These are phyloP conservation scores for Kalmusia sp. DNA, from an alignment of 2,329 filamentous ascomycete genomes.

Conservation along the genomic window DNA sequence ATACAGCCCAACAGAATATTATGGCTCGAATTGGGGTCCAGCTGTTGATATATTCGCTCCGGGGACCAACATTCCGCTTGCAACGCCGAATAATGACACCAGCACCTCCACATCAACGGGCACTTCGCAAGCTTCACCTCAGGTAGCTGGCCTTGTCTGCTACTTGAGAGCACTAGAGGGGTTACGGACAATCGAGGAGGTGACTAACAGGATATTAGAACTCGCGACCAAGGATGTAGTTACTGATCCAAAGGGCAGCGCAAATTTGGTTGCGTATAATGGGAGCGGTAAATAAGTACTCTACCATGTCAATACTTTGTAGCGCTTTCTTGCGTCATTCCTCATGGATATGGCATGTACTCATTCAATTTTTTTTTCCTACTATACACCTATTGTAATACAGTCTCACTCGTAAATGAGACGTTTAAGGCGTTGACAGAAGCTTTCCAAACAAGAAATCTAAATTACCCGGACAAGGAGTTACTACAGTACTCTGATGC, in stretches of 20 bases:
- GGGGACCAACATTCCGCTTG: not conserved
- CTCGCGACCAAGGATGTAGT: not conserved
- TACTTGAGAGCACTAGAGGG: not conserved
- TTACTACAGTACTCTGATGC: too few relatives aligned
- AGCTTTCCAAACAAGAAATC: too few relatives aligned
- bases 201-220: not conserved
- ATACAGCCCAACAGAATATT: not conserved
- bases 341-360: too few relatives aligned
- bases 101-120: not conserved
- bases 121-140: not conserved
- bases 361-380: too few relatives aligned
- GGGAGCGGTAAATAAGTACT: too few relatives aligned
- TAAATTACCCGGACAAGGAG: too few relatives aligned
- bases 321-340: too few relatives aligned
- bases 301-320: too few relatives aligned
- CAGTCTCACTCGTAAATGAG: too few relatives aligned
- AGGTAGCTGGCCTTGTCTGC: not conserved
- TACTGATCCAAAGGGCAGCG: not conserved
- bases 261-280: constrained; percentile 7
- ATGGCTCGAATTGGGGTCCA: not conserved
- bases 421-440: too few relatives aligned
- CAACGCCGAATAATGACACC: not conserved
- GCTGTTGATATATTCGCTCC: not conserved
- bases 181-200: not conserved
- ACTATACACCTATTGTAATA: too few relatives aligned